Evolutionary conservation across 2,329 filamentous ascomycete species (phyloP).

Genomic region (Acephala macrosclerotiorum): DNA sequence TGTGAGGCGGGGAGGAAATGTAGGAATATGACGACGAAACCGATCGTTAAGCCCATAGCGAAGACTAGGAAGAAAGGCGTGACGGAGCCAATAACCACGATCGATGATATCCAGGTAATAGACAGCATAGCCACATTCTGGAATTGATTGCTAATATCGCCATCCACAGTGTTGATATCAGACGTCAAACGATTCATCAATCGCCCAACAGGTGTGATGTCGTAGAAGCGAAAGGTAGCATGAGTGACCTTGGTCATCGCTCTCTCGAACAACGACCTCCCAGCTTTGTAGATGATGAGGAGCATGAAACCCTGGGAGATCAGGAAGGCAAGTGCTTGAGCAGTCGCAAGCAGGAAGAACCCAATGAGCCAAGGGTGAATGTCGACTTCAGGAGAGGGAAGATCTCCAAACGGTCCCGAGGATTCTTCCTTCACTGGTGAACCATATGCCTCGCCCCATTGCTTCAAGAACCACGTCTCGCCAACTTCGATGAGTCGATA

Average conservation of each 20-base stretch:
- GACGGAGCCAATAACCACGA: conserved; percentile 80
- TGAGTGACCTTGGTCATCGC: conserved; percentile 78
- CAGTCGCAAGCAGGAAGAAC: conserved; percentile 71
- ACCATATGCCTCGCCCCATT: conserved; percentile 82
- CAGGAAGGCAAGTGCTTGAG: conserved; percentile 65
- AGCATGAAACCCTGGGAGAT: conserved; percentile 73
- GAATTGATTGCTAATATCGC: conserved; percentile 80
- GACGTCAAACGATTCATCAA: conserved; percentile 93
- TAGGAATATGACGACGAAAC: conserved; percentile 78
- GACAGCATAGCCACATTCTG: conserved; percentile 73
- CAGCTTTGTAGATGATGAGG: conserved; percentile 80
- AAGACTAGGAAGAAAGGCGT: conserved; percentile 81
- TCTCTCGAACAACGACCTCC: conserved; percentile 75
- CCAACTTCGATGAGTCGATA: conserved; percentile 71
- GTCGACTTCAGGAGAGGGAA: conserved; percentile 72
- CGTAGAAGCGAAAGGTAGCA: conserved; percentile 89
- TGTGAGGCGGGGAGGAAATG: conserved; percentile 85
- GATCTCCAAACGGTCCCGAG: conserved; percentile 51
- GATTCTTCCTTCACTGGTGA: conserved; percentile 38
- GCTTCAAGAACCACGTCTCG: conserved; percentile 83
- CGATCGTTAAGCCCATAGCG: conserved; percentile 68
- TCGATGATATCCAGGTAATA: conserved; percentile 75
- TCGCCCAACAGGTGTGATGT: conserved; percentile 86
- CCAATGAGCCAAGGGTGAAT: conserved; percentile 77
- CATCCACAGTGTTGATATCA: conserved; percentile 89